A percentile compares a stretch with the other conserved stretches of the same genome.
phyloP scores from a whole-genome alignment of 75 land plant genomes.

The Sequoia sempervirens region DNA sequence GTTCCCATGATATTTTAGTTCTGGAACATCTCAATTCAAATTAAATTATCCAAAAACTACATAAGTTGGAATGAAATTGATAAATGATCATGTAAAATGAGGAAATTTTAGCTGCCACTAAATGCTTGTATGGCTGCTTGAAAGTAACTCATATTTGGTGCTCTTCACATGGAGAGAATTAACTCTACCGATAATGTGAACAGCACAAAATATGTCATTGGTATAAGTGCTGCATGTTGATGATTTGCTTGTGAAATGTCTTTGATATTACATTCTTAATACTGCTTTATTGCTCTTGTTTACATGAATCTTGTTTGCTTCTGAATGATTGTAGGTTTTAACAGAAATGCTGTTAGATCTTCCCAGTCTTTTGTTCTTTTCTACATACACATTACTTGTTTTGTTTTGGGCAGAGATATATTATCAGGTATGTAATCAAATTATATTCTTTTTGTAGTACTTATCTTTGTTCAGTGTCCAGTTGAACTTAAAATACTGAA shows the following conservation, averaged over 20 bases:
- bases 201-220: neutral
- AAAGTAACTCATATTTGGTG: neutral
- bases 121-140: neutral
- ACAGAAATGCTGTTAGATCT: slow-evolving; percentile 61
- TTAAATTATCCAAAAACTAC: neutral
- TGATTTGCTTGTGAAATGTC: neutral
- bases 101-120: neutral
- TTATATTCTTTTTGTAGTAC: neutral
- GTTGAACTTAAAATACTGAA: neutral
- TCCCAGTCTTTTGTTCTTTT: slow-evolving; percentile 85
- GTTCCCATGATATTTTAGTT: neutral
- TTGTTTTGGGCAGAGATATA: slow-evolving; percentile 98
- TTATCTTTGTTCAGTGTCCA: neutral
- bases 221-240: neutral
- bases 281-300: slow-evolving; percentile 1
- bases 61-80: neutral
- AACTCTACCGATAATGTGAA: neutral
- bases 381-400: slow-evolving; percentile 92
- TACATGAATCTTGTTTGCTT: neutral
- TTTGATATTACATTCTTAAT: neutral
- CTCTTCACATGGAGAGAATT: neutral
- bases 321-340: slow-evolving; percentile 40
- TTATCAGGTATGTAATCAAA: slow-evolving; percentile 53
- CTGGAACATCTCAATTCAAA: neutral
- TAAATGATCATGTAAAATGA: neutral